Percentiles rank a stretch among this genome's conserved stretches.
Conservation (phyloP, 495 filamentous ascomycete genomes). For the Penicillium macrosclerotiorum region DNA sequence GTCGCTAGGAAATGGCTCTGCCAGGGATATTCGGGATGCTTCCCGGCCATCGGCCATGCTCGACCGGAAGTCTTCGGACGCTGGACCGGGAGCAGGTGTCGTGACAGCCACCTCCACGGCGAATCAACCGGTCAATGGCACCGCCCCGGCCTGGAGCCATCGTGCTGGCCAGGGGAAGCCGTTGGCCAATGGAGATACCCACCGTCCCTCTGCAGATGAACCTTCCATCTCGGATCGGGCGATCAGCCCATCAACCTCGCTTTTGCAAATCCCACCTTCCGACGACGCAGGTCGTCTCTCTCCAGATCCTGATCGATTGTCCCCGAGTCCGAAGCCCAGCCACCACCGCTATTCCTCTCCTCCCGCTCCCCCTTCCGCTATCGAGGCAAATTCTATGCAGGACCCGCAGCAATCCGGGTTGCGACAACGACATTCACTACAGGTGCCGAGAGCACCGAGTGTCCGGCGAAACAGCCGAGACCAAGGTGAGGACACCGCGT, state of each 20-base stretch:
- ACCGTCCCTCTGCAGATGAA: conserved; percentile 36
- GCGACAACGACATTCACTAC: conserved; percentile 85
- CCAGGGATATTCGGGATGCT: conserved; percentile 38
- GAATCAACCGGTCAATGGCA: conserved; percentile 38
- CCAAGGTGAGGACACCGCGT: conserved; percentile 60
- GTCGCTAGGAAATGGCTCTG: conserved; percentile 47
- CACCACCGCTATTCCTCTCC: conserved; percentile 76
- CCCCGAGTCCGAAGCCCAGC: conserved; percentile 34
- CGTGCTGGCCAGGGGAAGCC: conserved; percentile 34
- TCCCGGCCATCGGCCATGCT: conserved; percentile 37
- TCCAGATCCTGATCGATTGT: conserved; percentile 40
- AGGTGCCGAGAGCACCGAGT: conserved; percentile 67
- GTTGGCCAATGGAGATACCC: conserved; percentile 41
- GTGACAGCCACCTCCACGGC: conserved; percentile 25
- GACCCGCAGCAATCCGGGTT: conserved; percentile 48
- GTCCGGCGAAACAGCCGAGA: conserved; percentile 54
- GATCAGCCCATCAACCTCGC: conserved; percentile 26
- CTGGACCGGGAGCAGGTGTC: conserved; percentile 32
- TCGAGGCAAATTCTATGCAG: conserved; percentile 41
- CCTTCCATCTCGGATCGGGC: conserved; percentile 26
- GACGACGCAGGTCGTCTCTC: conserved; percentile 39
- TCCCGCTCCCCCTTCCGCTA: conserved; percentile 49
- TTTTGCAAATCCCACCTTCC: conserved; percentile 34
- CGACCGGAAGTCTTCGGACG: conserved; percentile 36
- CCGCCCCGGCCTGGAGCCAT: conserved; percentile 18